Percentiles rank a stretch among this genome's conserved stretches.
Evolutionary conservation across 495 filamentous ascomycete species (phyloP).

Genomic region (Podospora australis): DNA sequence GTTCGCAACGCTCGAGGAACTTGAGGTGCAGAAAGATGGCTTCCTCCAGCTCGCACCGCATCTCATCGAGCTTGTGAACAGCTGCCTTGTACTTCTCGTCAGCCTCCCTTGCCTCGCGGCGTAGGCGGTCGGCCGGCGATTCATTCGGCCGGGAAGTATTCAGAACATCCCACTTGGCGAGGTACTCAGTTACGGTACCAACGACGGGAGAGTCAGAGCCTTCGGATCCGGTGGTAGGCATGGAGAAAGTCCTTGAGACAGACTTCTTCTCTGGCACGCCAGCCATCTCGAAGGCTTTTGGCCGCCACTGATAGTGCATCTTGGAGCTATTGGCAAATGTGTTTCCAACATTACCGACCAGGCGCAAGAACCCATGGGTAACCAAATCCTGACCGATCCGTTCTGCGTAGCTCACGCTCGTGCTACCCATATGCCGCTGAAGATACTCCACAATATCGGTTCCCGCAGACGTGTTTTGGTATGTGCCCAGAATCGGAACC

Average conservation of each 20-base stretch:
- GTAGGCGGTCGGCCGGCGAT: slow-evolving; percentile 77
- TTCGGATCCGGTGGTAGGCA: slow-evolving; percentile 45
- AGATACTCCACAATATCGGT: slow-evolving; percentile 92
- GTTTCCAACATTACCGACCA: slow-evolving; percentile 91
- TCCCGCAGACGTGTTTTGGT: slow-evolving; percentile 84
- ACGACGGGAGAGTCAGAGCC: slow-evolving; percentile 65
- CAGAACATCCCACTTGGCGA: slow-evolving; percentile 86
- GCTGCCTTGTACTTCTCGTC: slow-evolving; percentile 89
- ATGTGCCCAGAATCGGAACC: slow-evolving; percentile 90
- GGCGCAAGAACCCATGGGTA: slow-evolving; percentile 73
- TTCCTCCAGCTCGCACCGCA: slow-evolving; percentile 91
- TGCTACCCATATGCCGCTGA: slow-evolving; percentile 77
- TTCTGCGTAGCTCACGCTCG: slow-evolving; percentile 83
- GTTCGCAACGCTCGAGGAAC: slow-evolving; percentile 96
- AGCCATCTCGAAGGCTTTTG: slow-evolving; percentile 80
- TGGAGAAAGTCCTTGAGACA: slow-evolving; percentile 63
- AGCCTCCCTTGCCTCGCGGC: slow-evolving; percentile 81
- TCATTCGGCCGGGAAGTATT: slow-evolving; percentile 81
- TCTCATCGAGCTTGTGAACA: slow-evolving; percentile 76
- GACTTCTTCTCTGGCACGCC: slow-evolving; percentile 84
- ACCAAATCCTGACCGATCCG: slow-evolving; percentile 91
- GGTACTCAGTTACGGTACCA: slow-evolving; percentile 75
- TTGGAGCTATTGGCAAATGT: slow-evolving; percentile 95
- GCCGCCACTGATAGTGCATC: slow-evolving; percentile 95
- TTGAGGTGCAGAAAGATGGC: slow-evolving; percentile 85